Evolutionary conservation across 441 rosid genomes (phyloP).

Genomic region (Croton laevigatus): DNA sequence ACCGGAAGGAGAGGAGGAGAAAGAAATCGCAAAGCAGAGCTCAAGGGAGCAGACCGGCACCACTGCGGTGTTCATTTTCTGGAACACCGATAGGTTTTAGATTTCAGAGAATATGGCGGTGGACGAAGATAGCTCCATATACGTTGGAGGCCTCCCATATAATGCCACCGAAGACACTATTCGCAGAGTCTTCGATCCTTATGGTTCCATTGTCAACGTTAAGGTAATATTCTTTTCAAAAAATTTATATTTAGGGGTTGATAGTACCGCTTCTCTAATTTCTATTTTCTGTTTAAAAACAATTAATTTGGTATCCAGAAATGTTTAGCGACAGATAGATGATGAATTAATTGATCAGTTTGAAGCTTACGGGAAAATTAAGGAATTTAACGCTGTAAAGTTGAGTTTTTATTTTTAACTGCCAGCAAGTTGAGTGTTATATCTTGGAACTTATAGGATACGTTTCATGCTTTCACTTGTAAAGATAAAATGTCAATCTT

Average conservation of each 20-base stretch:
- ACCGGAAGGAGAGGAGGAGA: not conserved
- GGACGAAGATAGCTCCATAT: conserved; percentile 77
- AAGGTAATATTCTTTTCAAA: conserved; percentile 38
- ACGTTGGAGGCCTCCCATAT: conserved; percentile 88
- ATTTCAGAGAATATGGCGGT: conserved; percentile 49
- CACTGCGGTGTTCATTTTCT: not conserved
- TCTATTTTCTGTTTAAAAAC: not conserved
- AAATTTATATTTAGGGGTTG: not conserved
- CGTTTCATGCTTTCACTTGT: too few relatives aligned
- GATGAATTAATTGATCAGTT: not conserved
- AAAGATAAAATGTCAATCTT: not conserved
- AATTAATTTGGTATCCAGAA: not conserved
- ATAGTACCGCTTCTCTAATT: not conserved
- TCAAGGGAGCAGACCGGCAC: too few relatives aligned
- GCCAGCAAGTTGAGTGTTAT: too few relatives aligned
- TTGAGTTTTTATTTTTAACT: not conserved
- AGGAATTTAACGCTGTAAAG: not conserved
- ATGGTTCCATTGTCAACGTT: conserved; percentile 64
- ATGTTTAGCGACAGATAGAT: not conserved
- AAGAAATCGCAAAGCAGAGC: not conserved
- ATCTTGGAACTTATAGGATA: too few relatives aligned
- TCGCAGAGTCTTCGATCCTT: conserved; percentile 55
- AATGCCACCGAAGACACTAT: conserved; percentile 57
- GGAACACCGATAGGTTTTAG: not conserved
- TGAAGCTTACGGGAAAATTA: not conserved